Base-by-base conservation (phyloP, 805 yeast species). In the Tetrapisispora iriomotensis region DNA sequence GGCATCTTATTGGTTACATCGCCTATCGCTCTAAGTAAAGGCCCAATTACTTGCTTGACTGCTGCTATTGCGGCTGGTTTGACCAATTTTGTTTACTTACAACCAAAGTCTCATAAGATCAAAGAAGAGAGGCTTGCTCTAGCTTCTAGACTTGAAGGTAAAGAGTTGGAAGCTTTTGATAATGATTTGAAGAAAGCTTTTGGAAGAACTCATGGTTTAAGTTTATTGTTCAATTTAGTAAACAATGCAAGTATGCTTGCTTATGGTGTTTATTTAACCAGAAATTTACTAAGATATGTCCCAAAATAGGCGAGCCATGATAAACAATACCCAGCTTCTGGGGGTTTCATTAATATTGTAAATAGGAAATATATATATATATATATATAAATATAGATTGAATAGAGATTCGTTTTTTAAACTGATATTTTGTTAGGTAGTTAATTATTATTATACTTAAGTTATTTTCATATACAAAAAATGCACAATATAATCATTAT, bases 171-270 rank as follows among this genome's bases (percentile, higher is more conserved):
- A 25, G 35, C 39, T 3, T 37, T 30, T 15, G 39, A 37, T 37
- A 14, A 48, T 10, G 53, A 49, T 4, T 54, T 83, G 47, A 77
- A 75, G 53, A 78, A 78, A 60, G 59, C 74, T 49, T 90, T 90
- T 57, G 94, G 92, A 31, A 74, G 70, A 56, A 68, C 67, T 50
- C 98, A 90, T 56, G 95, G 90, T 0, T 47, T 81, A 31, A 79
- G 92, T 37, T 70, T 86, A 44, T 57, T 83, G 2, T 38, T 32
- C n/a, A 90, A 92, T 61, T 48, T 85, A 48, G 59, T 71, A 7
- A 74, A 84, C 35, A 72, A 82, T 44, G 51, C 72, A 6, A 65
- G 82, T 12, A 62, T 85, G 47, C 70, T 84, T 3, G 74, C 71
- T 13, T 92, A 90, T 60, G 96, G 96, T 2, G 60, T 74, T 44